Conservation (phyloP, 495 filamentous ascomycete species). For the Astrothelium subdiscretum region DNA sequence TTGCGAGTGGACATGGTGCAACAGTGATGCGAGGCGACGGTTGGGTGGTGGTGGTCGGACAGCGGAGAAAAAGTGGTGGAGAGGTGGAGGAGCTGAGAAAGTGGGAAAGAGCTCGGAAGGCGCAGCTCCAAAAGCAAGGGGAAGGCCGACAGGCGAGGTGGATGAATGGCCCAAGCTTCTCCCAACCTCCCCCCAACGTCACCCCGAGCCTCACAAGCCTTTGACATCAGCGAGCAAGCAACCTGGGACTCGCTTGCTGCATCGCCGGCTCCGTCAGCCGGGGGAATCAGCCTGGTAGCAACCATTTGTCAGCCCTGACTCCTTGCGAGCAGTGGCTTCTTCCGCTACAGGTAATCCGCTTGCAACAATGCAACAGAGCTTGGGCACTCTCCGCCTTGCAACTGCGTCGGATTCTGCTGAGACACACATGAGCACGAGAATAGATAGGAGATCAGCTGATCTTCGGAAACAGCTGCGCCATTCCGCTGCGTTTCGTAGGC, state of each 20-base stretch:
- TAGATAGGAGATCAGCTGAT: too few species aligned
- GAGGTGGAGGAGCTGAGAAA: not conserved
- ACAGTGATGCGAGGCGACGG: not conserved
- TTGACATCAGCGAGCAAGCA: not conserved
- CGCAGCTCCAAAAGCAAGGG: not conserved
- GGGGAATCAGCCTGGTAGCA: not conserved
- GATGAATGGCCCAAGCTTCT: not conserved
- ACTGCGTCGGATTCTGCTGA: too few species aligned
- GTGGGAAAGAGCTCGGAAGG: not conserved
- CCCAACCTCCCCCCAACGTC: not conserved
- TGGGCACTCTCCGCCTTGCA: too few species aligned
- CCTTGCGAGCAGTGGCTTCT: not conserved
- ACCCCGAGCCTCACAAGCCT: slow-evolving; percentile 1
- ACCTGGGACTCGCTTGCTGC: not conserved
- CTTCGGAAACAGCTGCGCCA: too few species aligned
- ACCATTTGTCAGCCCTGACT: not conserved
- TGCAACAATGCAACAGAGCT: too few species aligned
- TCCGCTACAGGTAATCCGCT: too few species aligned
- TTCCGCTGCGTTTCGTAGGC: too few species aligned
- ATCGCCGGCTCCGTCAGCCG: not conserved
- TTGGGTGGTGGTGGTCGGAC: not conserved
- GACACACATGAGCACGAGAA: too few species aligned
- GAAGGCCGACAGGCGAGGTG: slow-evolving; percentile 1
- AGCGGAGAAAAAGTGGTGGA: not conserved
- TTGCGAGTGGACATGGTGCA: slow-evolving; percentile 48